Evolutionary conservation across 129 eudicot genomes (phyloP).

Genomic region (Flaveria bidentis): DNA sequence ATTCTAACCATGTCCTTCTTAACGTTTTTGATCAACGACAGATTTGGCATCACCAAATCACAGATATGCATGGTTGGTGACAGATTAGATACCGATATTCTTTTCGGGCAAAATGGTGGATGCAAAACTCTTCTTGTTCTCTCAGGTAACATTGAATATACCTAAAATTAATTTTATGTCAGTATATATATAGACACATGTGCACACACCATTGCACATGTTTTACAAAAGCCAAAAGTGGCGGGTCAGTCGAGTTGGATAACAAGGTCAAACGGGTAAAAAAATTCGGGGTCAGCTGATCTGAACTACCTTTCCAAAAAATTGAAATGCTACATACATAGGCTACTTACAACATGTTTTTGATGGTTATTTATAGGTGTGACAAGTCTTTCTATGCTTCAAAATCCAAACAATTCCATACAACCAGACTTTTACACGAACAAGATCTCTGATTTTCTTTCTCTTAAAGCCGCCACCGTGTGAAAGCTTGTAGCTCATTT

Average conservation of each 20-base stretch:
- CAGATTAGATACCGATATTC: constrained; percentile 95
- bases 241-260: background rate
- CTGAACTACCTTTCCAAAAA: background rate
- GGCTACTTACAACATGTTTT: background rate
- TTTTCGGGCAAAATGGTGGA: constrained; percentile 97
- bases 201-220: background rate
- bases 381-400: constrained; percentile 80
- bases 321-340: background rate
- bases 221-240: background rate
- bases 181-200: too few species aligned
- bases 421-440: constrained; percentile 96
- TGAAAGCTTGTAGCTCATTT: constrained; percentile 25
- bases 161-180: background rate
- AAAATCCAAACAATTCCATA: constrained; percentile 75
- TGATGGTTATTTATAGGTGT: constrained; percentile 52
- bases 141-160: constrained; percentile 52
- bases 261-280: background rate
- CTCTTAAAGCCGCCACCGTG: constrained; percentile 73
- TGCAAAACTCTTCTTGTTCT: constrained; percentile 99
- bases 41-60: constrained; percentile 85
- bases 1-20: background rate
- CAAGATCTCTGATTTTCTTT: constrained; percentile 93
- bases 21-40: constrained; percentile 40
- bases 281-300: background rate
- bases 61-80: constrained; percentile 99